Base-by-base conservation (phyloP, 768 basidiomycete species). In the Suillus variegatus region DNA sequence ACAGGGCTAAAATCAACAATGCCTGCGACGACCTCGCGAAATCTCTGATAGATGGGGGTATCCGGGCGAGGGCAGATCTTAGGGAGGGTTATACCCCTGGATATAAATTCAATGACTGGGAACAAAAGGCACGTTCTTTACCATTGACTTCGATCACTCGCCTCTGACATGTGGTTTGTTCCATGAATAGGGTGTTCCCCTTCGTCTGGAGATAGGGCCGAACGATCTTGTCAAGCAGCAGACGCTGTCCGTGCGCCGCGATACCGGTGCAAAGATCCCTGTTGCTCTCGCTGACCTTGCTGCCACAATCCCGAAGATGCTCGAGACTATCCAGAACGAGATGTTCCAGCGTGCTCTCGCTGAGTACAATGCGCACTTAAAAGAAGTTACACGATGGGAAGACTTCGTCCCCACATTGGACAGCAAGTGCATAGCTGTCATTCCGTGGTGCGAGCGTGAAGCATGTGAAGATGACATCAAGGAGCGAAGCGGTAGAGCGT, bases 31-130 rank as follows among this genome's bases (percentile, higher is more conserved):
- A 89, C 66, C 85, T 97, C 65, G 94, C 92, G 44, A 81, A 84
- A 74, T 85, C 80, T 28, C 80, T 99, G 67, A 85, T 87, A 76
- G 88, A 87, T 71, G 83, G 82, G 8, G 95, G 88, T 55, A 77
- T 99, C 67, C 84, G 92, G 67, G 93, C 93, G 41, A 94, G 90
- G 77, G 94, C 94, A 2, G 97, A 99, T 81, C 81, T 95, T 67
- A 82, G 97, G 65, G 97, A 99, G 4, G 95, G 93, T 9, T 97
- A 99, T 78, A 99, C 97, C 38, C 97, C 97, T 10, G 97, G 97
- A 38, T 99, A 91, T 82, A 99, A 99, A 81, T 99, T 97, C 83
- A 97, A 98, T 75, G 94, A 99, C 73, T 98, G 97, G 95, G 97
- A 99, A 82, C 91, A 98, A 79, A 94, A 97, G 88, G 94, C 92